Conservation (phyloP, 345 rosid genomes). For the Linum usitatissimum region DNA sequence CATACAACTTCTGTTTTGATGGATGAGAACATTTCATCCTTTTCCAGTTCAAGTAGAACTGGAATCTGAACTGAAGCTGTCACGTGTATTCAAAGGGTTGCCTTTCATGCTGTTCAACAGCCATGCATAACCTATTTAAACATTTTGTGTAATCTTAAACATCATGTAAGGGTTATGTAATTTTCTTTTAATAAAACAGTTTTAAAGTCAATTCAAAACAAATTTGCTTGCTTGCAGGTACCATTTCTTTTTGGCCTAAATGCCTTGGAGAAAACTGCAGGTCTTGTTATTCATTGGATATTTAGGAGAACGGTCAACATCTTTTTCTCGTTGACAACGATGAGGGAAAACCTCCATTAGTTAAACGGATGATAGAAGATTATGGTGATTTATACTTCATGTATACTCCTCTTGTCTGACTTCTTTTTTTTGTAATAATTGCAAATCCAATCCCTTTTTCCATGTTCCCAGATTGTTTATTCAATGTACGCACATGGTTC, state of each 20-base stretch:
- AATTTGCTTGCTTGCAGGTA: slow-evolving; percentile 41
- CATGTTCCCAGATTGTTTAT: slow-evolving; percentile 3
- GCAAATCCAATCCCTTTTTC: background rate
- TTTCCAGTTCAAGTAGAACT: too few relatives aligned
- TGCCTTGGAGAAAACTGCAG: slow-evolving; percentile 80
- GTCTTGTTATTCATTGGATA: slow-evolving; percentile 78
- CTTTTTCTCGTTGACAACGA: slow-evolving; percentile 85
- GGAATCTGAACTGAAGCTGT: too few relatives aligned
- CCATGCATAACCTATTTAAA: too few relatives aligned
- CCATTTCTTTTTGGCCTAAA: slow-evolving; percentile 94
- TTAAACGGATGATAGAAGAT: slow-evolving; percentile 71
- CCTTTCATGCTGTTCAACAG: too few relatives aligned
- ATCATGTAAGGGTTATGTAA: background rate
- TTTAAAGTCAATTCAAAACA: background rate
- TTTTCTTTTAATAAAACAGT: background rate
- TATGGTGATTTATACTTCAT: slow-evolving; percentile 48
- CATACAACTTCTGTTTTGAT: too few relatives aligned
- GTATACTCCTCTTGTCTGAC: slow-evolving; percentile 26
- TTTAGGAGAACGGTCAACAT: slow-evolving; percentile 85
- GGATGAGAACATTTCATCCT: too few relatives aligned
- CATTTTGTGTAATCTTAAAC: background rate
- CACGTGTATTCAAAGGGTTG: too few relatives aligned
- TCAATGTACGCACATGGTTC: slow-evolving; percentile 11
- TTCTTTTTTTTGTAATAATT: slow-evolving; percentile 6
- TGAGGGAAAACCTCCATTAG: slow-evolving; percentile 74